A percentile compares a stretch with the other conserved stretches of the same genome.
Conservation (phyloP, 2,329 filamentous ascomycete genomes). For the Fusarium nygamai region DNA sequence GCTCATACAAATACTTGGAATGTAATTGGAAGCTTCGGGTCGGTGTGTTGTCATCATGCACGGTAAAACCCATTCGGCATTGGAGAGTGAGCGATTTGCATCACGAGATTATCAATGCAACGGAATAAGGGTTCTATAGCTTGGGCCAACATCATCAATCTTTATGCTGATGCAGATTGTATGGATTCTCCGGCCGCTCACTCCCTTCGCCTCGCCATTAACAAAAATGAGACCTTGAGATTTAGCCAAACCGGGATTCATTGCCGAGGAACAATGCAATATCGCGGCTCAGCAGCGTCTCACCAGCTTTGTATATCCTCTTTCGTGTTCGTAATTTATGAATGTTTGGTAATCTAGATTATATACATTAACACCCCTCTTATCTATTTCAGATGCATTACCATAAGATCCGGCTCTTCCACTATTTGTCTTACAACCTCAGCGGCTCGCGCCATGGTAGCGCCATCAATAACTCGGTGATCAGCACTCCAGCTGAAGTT, state of each 20-base stretch:
- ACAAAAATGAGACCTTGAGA: background rate
- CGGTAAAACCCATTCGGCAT: conserved; percentile 12
- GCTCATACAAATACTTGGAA: background rate
- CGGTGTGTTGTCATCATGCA: conserved; percentile 27
- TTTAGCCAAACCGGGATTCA: background rate
- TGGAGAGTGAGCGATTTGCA: conserved; percentile 12
- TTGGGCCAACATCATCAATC: background rate
- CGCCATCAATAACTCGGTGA: conserved; percentile 92
- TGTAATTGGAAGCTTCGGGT: conserved; percentile 4
- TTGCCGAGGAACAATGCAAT: background rate
- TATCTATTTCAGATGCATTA: conserved; percentile 78
- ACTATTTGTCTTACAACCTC: conserved; percentile 81
- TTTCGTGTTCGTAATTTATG: background rate
- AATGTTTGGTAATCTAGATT: conserved; percentile 14
- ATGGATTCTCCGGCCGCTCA: background rate
- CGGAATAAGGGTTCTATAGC: conserved; percentile 5
- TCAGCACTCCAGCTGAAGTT: conserved; percentile 98
- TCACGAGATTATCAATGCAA: conserved; percentile 10
- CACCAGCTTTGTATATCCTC: background rate
- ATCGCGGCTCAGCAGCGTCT: background rate
- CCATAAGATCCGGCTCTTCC: conserved; percentile 87
- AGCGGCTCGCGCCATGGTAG: conserved; percentile 91
- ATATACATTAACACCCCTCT: background rate
- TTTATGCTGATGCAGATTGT: background rate
- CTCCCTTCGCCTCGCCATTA: background rate